Percentiles rank a stretch among this genome's conserved stretches.
Conservation (phyloP, 2,329 filamentous ascomycete genomes). For the Fusarium tanahbumbuense region DNA sequence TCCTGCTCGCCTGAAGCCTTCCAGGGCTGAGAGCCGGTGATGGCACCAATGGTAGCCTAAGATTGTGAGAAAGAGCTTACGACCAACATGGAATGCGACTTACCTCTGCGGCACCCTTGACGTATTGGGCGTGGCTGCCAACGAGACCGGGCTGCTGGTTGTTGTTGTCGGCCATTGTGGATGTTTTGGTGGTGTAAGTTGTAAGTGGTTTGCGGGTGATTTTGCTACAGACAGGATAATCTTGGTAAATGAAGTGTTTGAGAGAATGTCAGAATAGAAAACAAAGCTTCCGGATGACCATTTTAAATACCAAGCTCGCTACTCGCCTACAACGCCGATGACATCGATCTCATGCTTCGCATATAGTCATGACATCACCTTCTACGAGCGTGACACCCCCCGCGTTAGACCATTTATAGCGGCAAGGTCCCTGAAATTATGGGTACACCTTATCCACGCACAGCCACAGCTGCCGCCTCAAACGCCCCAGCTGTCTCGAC, state of each 20-base stretch:
- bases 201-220: background rate
- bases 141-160: slow-evolving; percentile 65
- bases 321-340: slow-evolving; percentile 37
- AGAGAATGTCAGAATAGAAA: background rate
- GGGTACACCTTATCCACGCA: slow-evolving; percentile 7
- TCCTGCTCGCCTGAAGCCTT: slow-evolving; percentile 71
- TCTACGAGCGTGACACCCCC: slow-evolving; percentile 10
- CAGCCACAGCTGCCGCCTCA: slow-evolving; percentile 30
- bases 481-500: slow-evolving; percentile 26
- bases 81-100: slow-evolving; percentile 12
- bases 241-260: background rate
- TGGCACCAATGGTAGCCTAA: slow-evolving; percentile 68
- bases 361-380: slow-evolving; percentile 47
- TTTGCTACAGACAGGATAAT: background rate
- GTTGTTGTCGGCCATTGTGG: slow-evolving; percentile 49
- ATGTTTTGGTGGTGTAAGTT: slow-evolving; percentile 4
- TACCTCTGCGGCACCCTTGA: slow-evolving; percentile 76
- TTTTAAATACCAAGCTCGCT: slow-evolving; percentile 34
- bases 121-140: slow-evolving; percentile 73
- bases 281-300: background rate
- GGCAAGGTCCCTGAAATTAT: slow-evolving; percentile 30
- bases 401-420: slow-evolving; percentile 34
- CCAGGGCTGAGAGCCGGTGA: slow-evolving; percentile 73
- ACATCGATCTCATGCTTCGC: slow-evolving; percentile 42
- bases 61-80: background rate